Conservation (phyloP, 306 rosid species). For the Astragalus glycyphyllos region DNA sequence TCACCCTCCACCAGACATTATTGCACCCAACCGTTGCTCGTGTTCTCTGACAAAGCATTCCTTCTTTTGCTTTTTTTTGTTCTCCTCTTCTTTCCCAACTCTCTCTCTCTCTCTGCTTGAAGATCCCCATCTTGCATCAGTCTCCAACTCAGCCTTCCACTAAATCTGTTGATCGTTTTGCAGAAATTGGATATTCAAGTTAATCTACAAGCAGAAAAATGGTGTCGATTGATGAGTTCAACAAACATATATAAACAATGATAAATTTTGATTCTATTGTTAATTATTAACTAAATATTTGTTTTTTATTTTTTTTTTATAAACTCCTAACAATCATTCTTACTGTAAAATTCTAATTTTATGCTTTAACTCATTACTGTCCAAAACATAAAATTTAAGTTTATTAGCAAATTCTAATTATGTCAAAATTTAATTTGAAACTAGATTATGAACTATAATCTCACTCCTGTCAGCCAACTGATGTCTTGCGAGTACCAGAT, state of each 20-base stretch:
- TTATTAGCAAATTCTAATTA: background rate
- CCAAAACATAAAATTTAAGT: conserved; percentile 1
- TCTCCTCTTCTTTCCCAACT: conserved; percentile 11
- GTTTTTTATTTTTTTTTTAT: background rate
- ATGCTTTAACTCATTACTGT: background rate
- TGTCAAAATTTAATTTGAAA: background rate
- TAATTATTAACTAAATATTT: too few species aligned
- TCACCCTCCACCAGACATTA: background rate
- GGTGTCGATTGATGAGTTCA: conserved; percentile 16
- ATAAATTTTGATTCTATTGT: too few species aligned
- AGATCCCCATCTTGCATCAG: background rate
- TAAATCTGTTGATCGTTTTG: background rate
- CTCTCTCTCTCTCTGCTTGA: conserved; percentile 10
- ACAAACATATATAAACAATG: background rate
- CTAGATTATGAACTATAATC: conserved; percentile 20
- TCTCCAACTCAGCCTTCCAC: conserved; percentile 14
- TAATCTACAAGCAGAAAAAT: background rate
- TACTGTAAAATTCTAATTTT: too few species aligned
- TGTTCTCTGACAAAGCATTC: background rate
- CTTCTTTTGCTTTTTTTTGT: background rate
- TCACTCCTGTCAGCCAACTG: background rate
- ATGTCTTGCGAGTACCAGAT: too few species aligned
- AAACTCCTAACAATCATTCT: background rate
- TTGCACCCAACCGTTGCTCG: background rate
- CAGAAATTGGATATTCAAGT: conserved; percentile 3